phyloP scores from a whole-genome alignment of 257 asterid species.

The Dorcoceras hygrometricum region DNA sequence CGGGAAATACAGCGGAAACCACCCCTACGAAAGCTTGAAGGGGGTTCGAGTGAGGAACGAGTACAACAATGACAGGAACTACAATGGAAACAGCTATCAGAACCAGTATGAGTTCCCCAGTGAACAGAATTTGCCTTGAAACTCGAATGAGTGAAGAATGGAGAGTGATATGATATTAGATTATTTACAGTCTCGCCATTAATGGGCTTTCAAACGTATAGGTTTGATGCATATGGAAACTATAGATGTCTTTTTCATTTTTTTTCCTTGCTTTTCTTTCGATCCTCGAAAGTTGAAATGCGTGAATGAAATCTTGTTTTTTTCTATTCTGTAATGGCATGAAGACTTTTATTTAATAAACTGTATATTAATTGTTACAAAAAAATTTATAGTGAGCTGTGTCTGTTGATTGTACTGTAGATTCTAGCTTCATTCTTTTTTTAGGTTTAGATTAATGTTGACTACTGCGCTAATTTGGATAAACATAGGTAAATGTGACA shows the following conservation, averaged over 20 bases:
- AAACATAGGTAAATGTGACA: too few species aligned
- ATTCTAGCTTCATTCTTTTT: too few species aligned
- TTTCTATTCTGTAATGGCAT: background rate
- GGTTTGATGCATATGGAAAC: background rate
- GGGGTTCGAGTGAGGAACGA: constrained; percentile 26
- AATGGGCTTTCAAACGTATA: background rate
- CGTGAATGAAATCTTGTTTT: background rate
- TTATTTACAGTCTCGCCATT: background rate
- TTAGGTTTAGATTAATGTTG: too few species aligned
- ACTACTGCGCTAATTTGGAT: too few species aligned
- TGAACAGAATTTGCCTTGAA: constrained; percentile 56
- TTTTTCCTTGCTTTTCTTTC: background rate
- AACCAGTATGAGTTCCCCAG: constrained; percentile 38
- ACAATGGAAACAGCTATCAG: constrained; percentile 33
- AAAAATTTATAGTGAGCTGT: too few species aligned
- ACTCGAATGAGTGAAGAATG: background rate
- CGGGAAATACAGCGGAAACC: constrained; percentile 42
- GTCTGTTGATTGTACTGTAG: too few species aligned
- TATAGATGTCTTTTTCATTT: background rate
- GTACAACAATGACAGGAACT: constrained; percentile 35
- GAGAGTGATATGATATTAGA: background rate
- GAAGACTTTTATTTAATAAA: background rate
- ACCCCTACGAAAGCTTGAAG: constrained; percentile 43
- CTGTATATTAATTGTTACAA: background rate
- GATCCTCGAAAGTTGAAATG: background rate